A percentile compares a stretch with the other conserved stretches of the same genome.
phyloP scores from a whole-genome alignment of 495 filamentous ascomycete genomes.

The Neurospora tetraspora region DNA sequence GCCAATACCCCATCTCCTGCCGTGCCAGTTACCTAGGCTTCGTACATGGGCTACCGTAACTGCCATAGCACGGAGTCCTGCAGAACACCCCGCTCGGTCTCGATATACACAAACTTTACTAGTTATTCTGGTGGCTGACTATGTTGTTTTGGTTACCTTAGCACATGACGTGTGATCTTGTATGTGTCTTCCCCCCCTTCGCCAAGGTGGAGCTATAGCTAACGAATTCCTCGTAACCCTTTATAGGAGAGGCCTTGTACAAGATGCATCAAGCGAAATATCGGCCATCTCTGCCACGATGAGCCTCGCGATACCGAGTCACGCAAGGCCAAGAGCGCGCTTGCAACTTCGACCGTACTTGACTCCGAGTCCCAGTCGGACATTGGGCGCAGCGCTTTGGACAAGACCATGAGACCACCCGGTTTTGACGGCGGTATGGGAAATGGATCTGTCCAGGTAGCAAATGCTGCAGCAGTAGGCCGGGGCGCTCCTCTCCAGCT shows the following conservation, averaged over 20 bases:
- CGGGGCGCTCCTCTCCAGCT: conserved; percentile 41
- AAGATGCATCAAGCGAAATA: conserved; percentile 97
- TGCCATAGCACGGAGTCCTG: background rate
- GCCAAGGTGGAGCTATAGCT: conserved; percentile 7
- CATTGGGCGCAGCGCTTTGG: conserved; percentile 30
- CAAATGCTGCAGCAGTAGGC: conserved; percentile 31
- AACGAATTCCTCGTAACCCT: conserved; percentile 6
- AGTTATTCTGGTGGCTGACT: conserved; percentile 22
- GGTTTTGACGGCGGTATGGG: conserved; percentile 28
- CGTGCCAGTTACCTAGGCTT: background rate
- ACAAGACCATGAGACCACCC: conserved; percentile 34
- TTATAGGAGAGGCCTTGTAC: conserved; percentile 86
- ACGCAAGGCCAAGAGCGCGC: conserved; percentile 60
- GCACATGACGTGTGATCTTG: conserved; percentile 99
- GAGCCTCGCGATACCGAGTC: conserved; percentile 71
- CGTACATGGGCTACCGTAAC: background rate
- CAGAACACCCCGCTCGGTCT: background rate
- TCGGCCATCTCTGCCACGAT: conserved; percentile 97
- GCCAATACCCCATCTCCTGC: conserved; percentile 16
- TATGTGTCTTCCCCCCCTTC: conserved; percentile 50
- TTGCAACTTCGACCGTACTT: conserved; percentile 48
- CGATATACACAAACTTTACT: background rate
- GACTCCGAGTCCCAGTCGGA: conserved; percentile 38
- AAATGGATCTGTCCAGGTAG: conserved; percentile 25
- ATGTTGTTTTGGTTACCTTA: conserved; percentile 32